phyloP scores from a whole-genome alignment of 73 alveolate species.

The Diophrys appendiculata region DNA sequence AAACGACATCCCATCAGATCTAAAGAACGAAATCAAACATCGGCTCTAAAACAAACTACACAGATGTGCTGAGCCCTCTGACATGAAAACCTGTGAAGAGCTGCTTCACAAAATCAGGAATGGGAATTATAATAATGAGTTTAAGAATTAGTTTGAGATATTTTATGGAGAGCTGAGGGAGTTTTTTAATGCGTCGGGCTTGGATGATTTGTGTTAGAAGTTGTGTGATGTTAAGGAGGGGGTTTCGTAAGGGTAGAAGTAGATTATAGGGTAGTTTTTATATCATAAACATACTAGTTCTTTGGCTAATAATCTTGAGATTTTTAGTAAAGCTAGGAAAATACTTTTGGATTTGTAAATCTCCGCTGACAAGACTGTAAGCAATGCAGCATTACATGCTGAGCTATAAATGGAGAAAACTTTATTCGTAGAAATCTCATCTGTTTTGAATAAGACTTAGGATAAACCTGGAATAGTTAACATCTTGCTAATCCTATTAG shows the following conservation, averaged over 20 bases:
- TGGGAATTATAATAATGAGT: constrained; percentile 79
- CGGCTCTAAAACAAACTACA: constrained; percentile 92
- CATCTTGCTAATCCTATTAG: too few relatives aligned
- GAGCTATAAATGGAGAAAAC: background rate
- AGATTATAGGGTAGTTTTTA: background rate
- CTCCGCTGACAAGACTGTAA: background rate
- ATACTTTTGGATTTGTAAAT: background rate
- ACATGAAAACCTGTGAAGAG: constrained; percentile 81
- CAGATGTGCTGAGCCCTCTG: constrained; percentile 95
- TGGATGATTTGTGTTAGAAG: constrained; percentile 55
- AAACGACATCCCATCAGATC: constrained; percentile 88
- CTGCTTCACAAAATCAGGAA: constrained; percentile 79
- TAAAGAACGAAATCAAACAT: constrained; percentile 81
- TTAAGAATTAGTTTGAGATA: constrained; percentile 75
- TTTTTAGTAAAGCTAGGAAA: background rate
- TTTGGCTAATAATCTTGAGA: background rate
- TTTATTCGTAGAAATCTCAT: background rate
- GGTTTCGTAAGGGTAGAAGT: background rate
- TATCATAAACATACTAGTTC: background rate
- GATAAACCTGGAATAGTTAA: background rate
- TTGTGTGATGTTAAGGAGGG: constrained; percentile 2
- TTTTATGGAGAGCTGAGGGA: constrained; percentile 88
- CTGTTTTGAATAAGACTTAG: background rate
- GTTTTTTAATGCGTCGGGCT: constrained; percentile 86
- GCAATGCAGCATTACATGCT: background rate